These are phyloP conservation scores for Ambrosiella beaveri DNA, from an alignment of 2,329 filamentous ascomycete genomes.

Conservation along the genomic window DNA sequence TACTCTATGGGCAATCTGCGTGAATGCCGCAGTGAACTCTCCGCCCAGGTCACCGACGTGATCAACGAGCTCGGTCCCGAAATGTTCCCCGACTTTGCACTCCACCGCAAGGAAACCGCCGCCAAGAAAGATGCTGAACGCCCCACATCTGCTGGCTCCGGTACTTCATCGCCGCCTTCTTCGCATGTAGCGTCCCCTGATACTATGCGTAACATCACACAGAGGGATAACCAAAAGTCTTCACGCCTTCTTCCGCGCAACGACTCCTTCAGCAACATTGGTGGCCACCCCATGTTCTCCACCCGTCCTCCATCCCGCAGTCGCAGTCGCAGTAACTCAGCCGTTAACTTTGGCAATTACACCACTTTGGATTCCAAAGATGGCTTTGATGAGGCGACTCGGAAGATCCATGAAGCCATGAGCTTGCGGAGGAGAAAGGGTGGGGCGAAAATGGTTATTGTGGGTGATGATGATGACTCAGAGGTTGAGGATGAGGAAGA, in stretches of 20 bases:
- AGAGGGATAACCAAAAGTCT: slow-evolving; percentile 35
- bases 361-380: slow-evolving; percentile 49
- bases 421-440: slow-evolving; percentile 40
- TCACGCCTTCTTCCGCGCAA: slow-evolving; percentile 54
- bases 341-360: slow-evolving; percentile 30
- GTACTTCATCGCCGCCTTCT: slow-evolving; percentile 12
- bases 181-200: slow-evolving; percentile 26
- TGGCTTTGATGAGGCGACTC: slow-evolving; percentile 65
- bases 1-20: slow-evolving; percentile 72
- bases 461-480: slow-evolving; percentile 25
- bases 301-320: slow-evolving; percentile 72
- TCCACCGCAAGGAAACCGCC: slow-evolving; percentile 49
- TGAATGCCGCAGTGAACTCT: slow-evolving; percentile 53
- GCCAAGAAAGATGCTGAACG: slow-evolving; percentile 17
- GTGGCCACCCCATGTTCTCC: slow-evolving; percentile 75
- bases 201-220: slow-evolving; percentile 25
- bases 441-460: slow-evolving; percentile 20
- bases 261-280: slow-evolving; percentile 85
- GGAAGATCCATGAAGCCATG: slow-evolving; percentile 76
- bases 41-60: slow-evolving; percentile 67
- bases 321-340: slow-evolving; percentile 31
- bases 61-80: slow-evolving; percentile 94
- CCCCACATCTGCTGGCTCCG: slow-evolving; percentile 15
- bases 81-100: slow-evolving; percentile 91
- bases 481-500: slow-evolving; percentile 26